Evolutionary conservation across 2,329 filamentous ascomycete genomes (phyloP).

Genomic region (Scedosporium boydii): DNA sequence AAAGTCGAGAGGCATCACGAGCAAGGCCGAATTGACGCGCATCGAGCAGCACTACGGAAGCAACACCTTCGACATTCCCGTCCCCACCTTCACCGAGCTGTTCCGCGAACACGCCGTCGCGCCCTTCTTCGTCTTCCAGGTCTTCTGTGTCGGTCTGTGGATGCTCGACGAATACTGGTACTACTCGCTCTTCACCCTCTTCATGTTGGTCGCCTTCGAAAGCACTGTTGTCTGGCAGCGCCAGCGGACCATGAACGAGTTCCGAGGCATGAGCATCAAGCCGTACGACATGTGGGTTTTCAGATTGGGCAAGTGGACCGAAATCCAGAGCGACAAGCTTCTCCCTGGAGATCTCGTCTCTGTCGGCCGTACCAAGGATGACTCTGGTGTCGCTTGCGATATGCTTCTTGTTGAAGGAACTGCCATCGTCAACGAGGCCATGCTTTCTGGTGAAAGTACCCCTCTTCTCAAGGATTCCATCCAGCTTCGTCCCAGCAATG

Average conservation of each 20-base stretch:
- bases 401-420: slow-evolving; percentile 93
- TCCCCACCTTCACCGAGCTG: slow-evolving; percentile 88
- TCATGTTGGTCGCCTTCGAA: slow-evolving; percentile 97
- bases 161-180: slow-evolving; percentile 99
- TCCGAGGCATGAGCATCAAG: slow-evolving; percentile 99
- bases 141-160: slow-evolving; percentile 98
- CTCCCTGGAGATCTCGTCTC: slow-evolving; percentile 91
- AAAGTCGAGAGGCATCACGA: slow-evolving; percentile 63
- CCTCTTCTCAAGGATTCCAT: slow-evolving; percentile 94
- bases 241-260: slow-evolving; percentile 89
- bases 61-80: slow-evolving; percentile 96
- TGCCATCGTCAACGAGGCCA: slow-evolving; percentile 97
- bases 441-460: slow-evolving; percentile 97
- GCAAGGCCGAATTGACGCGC: slow-evolving; percentile 64
- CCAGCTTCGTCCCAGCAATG: slow-evolving; percentile 77
- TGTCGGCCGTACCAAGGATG: slow-evolving; percentile 88
- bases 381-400: slow-evolving; percentile 92
- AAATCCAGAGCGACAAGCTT: slow-evolving; percentile 82
- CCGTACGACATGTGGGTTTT: slow-evolving; percentile 92
- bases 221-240: slow-evolving; percentile 99
- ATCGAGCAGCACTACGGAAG: slow-evolving; percentile 88
- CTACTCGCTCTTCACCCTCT: slow-evolving; percentile 96
- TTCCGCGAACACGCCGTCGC: slow-evolving; percentile 98
- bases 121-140: slow-evolving; percentile 97
- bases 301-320: slow-evolving; percentile 76